phyloP scores from a whole-genome alignment of 2,329 filamentous ascomycete genomes.

The Harringtonia aguacate region DNA sequence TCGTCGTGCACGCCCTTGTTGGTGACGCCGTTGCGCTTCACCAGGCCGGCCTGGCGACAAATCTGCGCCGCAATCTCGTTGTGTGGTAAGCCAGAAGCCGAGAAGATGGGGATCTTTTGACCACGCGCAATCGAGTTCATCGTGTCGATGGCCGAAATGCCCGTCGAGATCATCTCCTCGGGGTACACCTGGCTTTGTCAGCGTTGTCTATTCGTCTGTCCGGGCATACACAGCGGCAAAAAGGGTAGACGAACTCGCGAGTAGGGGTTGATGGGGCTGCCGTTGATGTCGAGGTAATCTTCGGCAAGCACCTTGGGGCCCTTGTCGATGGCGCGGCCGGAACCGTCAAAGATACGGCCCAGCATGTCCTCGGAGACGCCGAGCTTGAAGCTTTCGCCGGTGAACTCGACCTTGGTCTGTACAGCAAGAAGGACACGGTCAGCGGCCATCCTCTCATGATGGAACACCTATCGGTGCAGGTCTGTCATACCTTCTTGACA shows the following conservation, averaged over 20 bases:
- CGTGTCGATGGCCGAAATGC: slow-evolving; percentile 97
- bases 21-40: slow-evolving; percentile 63
- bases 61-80: slow-evolving; percentile 99
- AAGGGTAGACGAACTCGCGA: slow-evolving; percentile 58
- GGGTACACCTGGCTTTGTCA: slow-evolving; percentile 66
- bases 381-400: slow-evolving; percentile 92
- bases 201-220: background rate
- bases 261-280: slow-evolving; percentile 96
- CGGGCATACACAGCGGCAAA: background rate
- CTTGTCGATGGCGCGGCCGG: slow-evolving; percentile 96
- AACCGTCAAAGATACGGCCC: slow-evolving; percentile 97
- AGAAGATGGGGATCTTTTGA: slow-evolving; percentile 99
- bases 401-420: slow-evolving; percentile 97
- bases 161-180: slow-evolving; percentile 99
- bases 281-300: slow-evolving; percentile 98
- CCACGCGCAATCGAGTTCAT: slow-evolving; percentile 98
- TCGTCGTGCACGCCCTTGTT: slow-evolving; percentile 95
- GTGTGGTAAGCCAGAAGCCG: slow-evolving; percentile 92
- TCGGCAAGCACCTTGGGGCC: slow-evolving; percentile 96
- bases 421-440: background rate
- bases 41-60: slow-evolving; percentile 90
- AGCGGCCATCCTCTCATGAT: background rate
- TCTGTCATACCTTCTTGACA: slow-evolving; percentile 80
- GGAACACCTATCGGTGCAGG: background rate
- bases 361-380: slow-evolving; percentile 99